A percentile compares a stretch with the other conserved stretches of the same genome.
These are phyloP conservation scores for Cryptococcus deneoformans DNA, from an alignment of 1,284 basidiomycete genomes.

Conservation along the genomic window DNA sequence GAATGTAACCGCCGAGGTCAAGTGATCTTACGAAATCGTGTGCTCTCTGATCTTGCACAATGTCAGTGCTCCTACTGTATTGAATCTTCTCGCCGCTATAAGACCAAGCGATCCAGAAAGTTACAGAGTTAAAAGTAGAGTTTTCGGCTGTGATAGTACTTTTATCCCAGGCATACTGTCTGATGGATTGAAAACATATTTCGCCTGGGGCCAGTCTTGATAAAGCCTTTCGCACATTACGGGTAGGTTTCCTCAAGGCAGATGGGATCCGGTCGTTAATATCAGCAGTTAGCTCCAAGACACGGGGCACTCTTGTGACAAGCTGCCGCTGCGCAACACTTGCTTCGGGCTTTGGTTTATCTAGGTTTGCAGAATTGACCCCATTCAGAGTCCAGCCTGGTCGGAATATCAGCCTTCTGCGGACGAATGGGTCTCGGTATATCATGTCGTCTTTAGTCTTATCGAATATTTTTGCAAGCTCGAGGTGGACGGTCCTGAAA, in stretches of 20 bases:
- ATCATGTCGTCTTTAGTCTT: conserved; percentile 5
- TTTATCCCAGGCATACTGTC: conserved; percentile 17
- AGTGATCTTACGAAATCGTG: conserved; percentile 9
- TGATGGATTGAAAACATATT: conserved; percentile 5
- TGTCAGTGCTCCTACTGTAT: neutral
- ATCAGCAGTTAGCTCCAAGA: conserved; percentile 2
- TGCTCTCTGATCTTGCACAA: conserved; percentile 5
- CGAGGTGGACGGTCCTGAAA: conserved; percentile 5
- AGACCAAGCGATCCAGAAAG: conserved; percentile 7
- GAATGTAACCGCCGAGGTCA: conserved; percentile 15
- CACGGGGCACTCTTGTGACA: neutral
- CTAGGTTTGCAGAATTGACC: conserved; percentile 1
- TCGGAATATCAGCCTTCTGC: conserved; percentile 15
- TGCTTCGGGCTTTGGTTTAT: conserved; percentile 2
- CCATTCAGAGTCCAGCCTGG: conserved; percentile 15
- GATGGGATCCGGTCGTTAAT: neutral
- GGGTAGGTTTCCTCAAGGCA: neutral
- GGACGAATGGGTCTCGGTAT: conserved; percentile 1
- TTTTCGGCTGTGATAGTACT: conserved; percentile 6
- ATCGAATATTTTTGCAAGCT: conserved; percentile 1
- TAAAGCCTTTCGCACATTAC: neutral
- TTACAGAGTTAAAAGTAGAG: conserved; percentile 2
- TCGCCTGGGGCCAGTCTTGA: conserved; percentile 8
- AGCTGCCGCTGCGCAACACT: conserved; percentile 1
- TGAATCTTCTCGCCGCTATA: conserved; percentile 7